These are phyloP conservation scores for Collybia nuda DNA, from an alignment of 768 basidiomycete species.

Conservation along the genomic window DNA sequence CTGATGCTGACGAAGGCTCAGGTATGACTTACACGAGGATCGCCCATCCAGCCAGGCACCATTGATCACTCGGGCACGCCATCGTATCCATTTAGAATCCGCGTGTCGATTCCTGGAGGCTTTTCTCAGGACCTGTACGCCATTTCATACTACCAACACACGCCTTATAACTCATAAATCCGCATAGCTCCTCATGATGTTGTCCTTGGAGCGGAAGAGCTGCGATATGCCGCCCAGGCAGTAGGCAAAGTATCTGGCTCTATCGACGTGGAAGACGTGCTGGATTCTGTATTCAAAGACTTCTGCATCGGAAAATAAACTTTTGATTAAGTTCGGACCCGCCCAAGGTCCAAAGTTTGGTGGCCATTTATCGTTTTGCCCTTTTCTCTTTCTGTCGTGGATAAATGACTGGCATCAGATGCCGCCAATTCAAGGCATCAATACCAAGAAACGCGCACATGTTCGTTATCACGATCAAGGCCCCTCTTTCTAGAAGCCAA, in stretches of 20 bases:
- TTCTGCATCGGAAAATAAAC: conserved; percentile 83
- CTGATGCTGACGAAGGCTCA: conserved; percentile 6
- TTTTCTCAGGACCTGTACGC: conserved; percentile 42
- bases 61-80: conserved; percentile 77
- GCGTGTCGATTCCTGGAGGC: conserved; percentile 62
- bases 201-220: conserved; percentile 82
- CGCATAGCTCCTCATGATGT: conserved; percentile 61
- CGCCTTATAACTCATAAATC: not conserved
- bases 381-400: conserved; percentile 14
- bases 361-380: conserved; percentile 7
- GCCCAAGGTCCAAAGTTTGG: not conserved
- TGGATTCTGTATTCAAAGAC: conserved; percentile 80
- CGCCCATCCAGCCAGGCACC: conserved; percentile 41
- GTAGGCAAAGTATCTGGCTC: conserved; percentile 83
- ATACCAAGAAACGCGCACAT: conserved; percentile 12
- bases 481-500: conserved; percentile 16
- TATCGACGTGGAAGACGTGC: conserved; percentile 80
- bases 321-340: too few relatives aligned
- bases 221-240: conserved; percentile 81
- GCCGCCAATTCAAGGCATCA: not conserved
- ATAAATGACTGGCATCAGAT: too few relatives aligned
- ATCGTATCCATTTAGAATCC: conserved; percentile 72
- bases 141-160: not conserved
- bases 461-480: conserved; percentile 19
- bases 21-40: conserved; percentile 24